Conservation (phyloP, 2,329 filamentous ascomycete species). For the Phialocephala subalpina region DNA sequence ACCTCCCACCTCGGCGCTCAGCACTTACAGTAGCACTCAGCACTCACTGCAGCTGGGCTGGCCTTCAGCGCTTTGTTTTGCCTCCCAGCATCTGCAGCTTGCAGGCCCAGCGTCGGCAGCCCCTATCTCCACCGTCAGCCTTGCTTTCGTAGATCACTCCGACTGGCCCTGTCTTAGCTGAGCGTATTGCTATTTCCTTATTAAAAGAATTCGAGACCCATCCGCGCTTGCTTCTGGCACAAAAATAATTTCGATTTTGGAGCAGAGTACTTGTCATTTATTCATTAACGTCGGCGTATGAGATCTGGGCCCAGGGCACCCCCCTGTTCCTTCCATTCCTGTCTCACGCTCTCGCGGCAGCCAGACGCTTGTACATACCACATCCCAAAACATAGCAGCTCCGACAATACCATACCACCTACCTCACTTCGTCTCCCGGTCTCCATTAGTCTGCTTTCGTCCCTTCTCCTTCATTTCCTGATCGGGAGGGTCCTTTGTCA, state of each 20-base stretch:
- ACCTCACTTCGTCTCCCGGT: neutral
- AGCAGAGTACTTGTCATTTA: neutral
- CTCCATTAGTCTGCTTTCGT: conserved; percentile 25
- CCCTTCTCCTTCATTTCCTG: conserved; percentile 13
- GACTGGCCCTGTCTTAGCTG: neutral
- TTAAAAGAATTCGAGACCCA: conserved; percentile 1
- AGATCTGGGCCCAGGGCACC: conserved; percentile 8
- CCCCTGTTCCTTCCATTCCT: conserved; percentile 18
- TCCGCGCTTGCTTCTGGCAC: neutral
- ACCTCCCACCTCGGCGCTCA: neutral
- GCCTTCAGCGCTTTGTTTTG: neutral
- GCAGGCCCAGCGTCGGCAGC: no score
- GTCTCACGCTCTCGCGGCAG: conserved; percentile 20
- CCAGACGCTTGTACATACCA: conserved; percentile 19
- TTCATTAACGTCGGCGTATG: conserved; percentile 1
- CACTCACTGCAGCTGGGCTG: neutral
- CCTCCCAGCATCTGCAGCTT: no score
- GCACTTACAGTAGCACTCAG: neutral
- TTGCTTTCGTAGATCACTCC: conserved; percentile 1
- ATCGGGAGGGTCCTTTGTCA: conserved; percentile 21
- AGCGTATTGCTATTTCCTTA: neutral
- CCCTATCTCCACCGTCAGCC: conserved; percentile 12
- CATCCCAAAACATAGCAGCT: neutral
- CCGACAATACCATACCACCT: neutral
- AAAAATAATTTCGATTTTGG: neutral